phyloP scores from a whole-genome alignment of 345 rosid species.

The Cochlearia excelsa region DNA sequence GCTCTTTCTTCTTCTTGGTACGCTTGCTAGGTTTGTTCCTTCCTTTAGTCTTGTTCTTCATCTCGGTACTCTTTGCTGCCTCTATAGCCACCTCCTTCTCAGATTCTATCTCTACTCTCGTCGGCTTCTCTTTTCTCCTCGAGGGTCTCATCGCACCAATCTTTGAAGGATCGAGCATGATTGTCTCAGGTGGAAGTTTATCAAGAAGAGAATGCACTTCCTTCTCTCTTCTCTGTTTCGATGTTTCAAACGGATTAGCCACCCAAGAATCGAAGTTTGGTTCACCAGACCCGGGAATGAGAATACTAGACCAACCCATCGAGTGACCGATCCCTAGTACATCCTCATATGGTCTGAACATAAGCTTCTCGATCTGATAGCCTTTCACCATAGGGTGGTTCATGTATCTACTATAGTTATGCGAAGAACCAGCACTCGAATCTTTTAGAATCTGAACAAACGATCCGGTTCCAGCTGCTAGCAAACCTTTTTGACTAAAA shows the following conservation, averaged over 20 bases:
- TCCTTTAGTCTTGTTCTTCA: conserved; percentile 84
- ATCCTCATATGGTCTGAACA: conserved; percentile 88
- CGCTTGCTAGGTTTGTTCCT: conserved; percentile 72
- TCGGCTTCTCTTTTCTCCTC: conserved; percentile 57
- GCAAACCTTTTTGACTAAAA: conserved; percentile 90
- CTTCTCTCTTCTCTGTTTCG: conserved; percentile 86
- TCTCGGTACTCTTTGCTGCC: conserved; percentile 43
- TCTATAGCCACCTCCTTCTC: conserved; percentile 71
- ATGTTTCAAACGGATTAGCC: conserved; percentile 85
- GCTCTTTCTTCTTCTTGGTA: conserved; percentile 60
- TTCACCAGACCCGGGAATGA: conserved; percentile 89
- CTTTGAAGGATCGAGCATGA: conserved; percentile 86
- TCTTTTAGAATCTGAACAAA: conserved; percentile 54
- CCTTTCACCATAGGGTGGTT: conserved; percentile 74
- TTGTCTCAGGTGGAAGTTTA: conserved; percentile 92
- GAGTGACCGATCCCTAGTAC: conserved; percentile 84
- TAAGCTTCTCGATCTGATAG: conserved; percentile 64
- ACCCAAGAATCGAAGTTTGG: conserved; percentile 94
- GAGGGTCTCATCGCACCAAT: conserved; percentile 61
- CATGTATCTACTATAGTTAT: conserved; percentile 67
- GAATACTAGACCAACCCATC: conserved; percentile 89
- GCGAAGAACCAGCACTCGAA: conserved; percentile 44
- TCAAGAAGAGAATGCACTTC: conserved; percentile 79
- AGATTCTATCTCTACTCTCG: conserved; percentile 51
- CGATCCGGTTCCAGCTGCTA: conserved; percentile 77